Base-by-base conservation (phyloP, 306 rosid genomes). In the Vigna hirtella region DNA sequence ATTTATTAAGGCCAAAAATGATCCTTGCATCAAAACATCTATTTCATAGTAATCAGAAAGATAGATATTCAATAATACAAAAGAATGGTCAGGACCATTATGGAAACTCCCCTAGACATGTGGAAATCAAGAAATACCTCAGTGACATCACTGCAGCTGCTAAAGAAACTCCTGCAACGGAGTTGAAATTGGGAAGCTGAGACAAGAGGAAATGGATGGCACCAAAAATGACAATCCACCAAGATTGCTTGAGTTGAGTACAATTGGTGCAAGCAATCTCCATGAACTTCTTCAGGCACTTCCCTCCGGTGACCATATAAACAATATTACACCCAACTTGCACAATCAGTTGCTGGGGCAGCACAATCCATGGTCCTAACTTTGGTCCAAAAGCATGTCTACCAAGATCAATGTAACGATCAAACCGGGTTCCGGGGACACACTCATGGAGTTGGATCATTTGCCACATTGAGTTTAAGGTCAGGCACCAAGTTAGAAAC, bases 321-420 rank as follows among this genome's bases (percentile, higher is more conserved):
- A 95, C 98, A 78, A 92, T 91, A 67, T 95, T 85, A 78, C 98
- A 88, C n/a, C 98, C 98, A 59, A 95, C 89, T 81, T 95, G 98
- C 36, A 95, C 98, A 26, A 92, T 89, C 9, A 95, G 71, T 74
- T 92, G 98, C 24, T 95, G 98, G 0, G 98, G 98, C 0, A 95
- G 86, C 82, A 95, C 98, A 38, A 95, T 88, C 98, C 97, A 95
- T 0, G 93, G 98, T 30, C 98, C 98, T 7, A 92, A 84, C 45
- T 87, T 95, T 26, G 84, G 84, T 9, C 98, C 98, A 49, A 92
- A 92, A 34, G 98, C 98, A 56, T 95, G 90, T 47, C 93, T 83
- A 6, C 98, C 98, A 1, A 95, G 92, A 83, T 95, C 98, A 51
- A 92, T 79, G 38, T 92, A 95, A 7, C 98, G 85, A 30, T 95